Evolutionary conservation across 345 rosid species (phyloP), one percentile per base, ranked within the genome.

Genomic region (Lepidium didymum): DNA sequence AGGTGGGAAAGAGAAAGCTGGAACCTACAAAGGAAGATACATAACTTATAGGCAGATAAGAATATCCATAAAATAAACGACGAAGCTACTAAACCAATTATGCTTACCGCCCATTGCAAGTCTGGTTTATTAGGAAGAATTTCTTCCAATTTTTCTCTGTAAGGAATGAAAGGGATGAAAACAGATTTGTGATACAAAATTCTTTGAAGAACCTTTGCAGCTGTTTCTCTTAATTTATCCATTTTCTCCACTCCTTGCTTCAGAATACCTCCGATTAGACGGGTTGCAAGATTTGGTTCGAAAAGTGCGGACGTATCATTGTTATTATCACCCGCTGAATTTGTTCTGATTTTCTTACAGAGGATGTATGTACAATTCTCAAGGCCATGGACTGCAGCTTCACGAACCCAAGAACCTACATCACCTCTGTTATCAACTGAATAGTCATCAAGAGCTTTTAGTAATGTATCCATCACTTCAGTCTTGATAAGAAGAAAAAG

Each of bases 361-460:
- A 94, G 95, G 75, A 94, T 83, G 73, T 79, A 83, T 67, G 91
- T 71, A 78, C 96, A 94, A 70, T 67, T 84, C 80, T 89, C 91
- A 62, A 94, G 90, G 67, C 97, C 97, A 80, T 87, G 80, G 74
- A 94, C 79, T 61, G 97, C 95, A 79, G 97, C 99, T 78, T 88
- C 97, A 75, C 99, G 96, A 75, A 94, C 88, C 99, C 99, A 94
- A 56, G 97, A 94, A 71, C 99, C 97, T 37, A 91, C 96, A 86
- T 94, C 99, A 56, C 99, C 97, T 76, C 99, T 80, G 64, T 94
- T 87, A 72, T 94, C 99, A 18, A 87, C 90, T 4, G 97, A 94
- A 79, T 94, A 94, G 75, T 94, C 99, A 75, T 86, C 80, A 54
- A 94, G 92, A 79, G 99, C 96, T 82, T 70, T 81, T 55, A 89